phyloP scores from a whole-genome alignment of 192 early-diverging fungal species.

The Rhizoclosmatium sp. region DNA sequence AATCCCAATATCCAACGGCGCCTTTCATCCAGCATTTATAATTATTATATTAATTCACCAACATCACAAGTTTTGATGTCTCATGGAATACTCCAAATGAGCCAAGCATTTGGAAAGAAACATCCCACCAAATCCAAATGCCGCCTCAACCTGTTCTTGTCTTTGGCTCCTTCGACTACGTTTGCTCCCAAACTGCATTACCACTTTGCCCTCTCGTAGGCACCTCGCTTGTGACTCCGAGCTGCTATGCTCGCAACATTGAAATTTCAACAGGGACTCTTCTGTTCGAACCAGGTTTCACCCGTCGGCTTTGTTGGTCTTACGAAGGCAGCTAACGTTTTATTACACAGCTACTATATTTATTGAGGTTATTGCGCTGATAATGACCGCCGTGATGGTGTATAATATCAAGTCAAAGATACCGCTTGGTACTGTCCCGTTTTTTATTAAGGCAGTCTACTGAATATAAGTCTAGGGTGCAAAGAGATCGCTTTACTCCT shows the following conservation, averaged over 20 bases:
- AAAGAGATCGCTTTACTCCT: slow-evolving; percentile 96
- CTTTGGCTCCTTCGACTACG: slow-evolving; percentile 86
- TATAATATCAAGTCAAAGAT: slow-evolving; percentile 80
- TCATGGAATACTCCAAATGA: not conserved
- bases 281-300: slow-evolving; percentile 81
- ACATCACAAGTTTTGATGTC: not conserved
- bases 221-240: slow-evolving; percentile 77
- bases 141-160: slow-evolving; percentile 18
- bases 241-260: slow-evolving; percentile 93
- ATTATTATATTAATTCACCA: not conserved
- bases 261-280: slow-evolving; percentile 71
- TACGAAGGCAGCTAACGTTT: not conserved
- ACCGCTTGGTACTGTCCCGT: not conserved
- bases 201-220: slow-evolving; percentile 90
- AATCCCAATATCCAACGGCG: not conserved
- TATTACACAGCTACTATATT: slow-evolving; percentile 76
- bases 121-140: not conserved
- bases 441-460: too few species aligned
- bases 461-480: slow-evolving; percentile 62
- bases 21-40: not conserved
- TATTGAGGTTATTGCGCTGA: slow-evolving; percentile 84
- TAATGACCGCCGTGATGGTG: slow-evolving; percentile 97
- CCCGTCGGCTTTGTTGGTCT: not conserved
- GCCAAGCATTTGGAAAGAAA: slow-evolving; percentile 6
- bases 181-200: slow-evolving; percentile 80